phyloP scores from a whole-genome alignment of 164 flowering plant genomes.

The Piper betle region DNA sequence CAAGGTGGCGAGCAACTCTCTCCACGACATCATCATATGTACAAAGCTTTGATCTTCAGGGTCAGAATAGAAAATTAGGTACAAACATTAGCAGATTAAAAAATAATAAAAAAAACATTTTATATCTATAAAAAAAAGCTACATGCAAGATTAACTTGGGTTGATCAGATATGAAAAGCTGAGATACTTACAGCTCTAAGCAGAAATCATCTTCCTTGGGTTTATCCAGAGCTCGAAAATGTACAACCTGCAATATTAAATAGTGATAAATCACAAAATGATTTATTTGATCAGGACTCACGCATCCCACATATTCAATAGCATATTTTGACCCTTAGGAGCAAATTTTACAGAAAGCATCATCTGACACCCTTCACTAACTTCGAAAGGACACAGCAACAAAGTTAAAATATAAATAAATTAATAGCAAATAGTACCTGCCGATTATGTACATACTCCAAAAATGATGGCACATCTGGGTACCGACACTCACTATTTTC shows the following conservation, averaged over 20 bases:
- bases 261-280: neutral
- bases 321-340: too few relatives aligned
- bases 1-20: conserved; percentile 63
- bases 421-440: conserved; percentile 41
- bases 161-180: neutral
- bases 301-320: neutral
- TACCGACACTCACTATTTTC: conserved; percentile 39
- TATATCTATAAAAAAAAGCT: too few relatives aligned
- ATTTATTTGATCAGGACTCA: too few relatives aligned
- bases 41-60: conserved; percentile 59
- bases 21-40: conserved; percentile 91
- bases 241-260: conserved; percentile 46
- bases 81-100: neutral
- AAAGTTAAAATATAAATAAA: neutral
- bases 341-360: neutral
- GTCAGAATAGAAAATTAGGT: too few relatives aligned
- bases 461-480: conserved; percentile 77
- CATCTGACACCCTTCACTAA: too few relatives aligned
- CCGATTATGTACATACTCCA: conserved; percentile 92
- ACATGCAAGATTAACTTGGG: neutral
- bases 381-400: neutral
- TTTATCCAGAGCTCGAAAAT: conserved; percentile 78
- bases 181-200: conserved; percentile 64
- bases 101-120: neutral
- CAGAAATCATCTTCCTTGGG: conserved; percentile 92